Evolutionary conservation across 345 rosid species (phyloP), one percentile per base, ranked within the genome.

Genomic region (Hirschfeldia incana): DNA sequence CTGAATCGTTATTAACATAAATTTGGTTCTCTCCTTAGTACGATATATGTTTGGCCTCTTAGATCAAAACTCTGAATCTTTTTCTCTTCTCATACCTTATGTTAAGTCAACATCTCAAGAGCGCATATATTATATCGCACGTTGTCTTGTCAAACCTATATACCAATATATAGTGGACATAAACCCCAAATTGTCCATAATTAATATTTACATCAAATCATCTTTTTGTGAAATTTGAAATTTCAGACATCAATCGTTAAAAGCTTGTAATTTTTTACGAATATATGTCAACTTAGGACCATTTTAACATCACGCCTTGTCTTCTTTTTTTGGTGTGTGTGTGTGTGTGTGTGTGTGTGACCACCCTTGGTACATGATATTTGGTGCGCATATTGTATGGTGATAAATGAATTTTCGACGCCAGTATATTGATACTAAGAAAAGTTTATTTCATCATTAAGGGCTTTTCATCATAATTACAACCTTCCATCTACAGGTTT

Each of bases 1-100:
- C 83, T 80, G 83, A 75, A 70, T 70, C 79, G 75, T 80, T 80
- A 75, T 80, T 80, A 75, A 70, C 83, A 80, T 70, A 73, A 80
- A 55, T 75, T 70, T 80, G 80, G 76, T 57, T 75, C 72, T 70
- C 62, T 75, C 55, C n/a, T 57, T 75, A 65, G 83, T 80, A 80
- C 83, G 57, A 75, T 79, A 32, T 6, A 70, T 75, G 83, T 80
- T 80, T 69, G 80, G 34, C 83, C 80, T 80, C 79, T 69, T 69
- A 53, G 75, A 80, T 80, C 79, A 80, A 74, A 80, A 80, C 72
- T 74, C 64, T 80, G 71, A 60, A 74, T 74, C n/a, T 63, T 63
- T 74, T 68, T 55, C 37, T 39, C 70, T 51, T 55, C 6, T 69
- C 79, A 69, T 80, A 69, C 75, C 75, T 75, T 75, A 51, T 74